Conservation (phyloP, 345 rosid species). For the Populus tremula region DNA sequence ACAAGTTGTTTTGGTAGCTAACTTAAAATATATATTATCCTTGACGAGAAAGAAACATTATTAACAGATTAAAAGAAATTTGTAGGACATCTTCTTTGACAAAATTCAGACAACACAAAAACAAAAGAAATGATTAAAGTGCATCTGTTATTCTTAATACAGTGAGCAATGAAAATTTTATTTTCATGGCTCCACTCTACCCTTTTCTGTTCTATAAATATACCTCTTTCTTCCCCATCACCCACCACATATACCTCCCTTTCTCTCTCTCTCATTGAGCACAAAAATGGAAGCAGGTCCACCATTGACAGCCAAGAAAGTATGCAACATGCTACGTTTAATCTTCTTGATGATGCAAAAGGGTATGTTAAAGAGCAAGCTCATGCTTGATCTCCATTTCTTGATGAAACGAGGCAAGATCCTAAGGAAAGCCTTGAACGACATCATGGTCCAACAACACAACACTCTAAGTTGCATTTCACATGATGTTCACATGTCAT, state of each 20-base stretch:
- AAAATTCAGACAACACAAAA: constrained; percentile 1
- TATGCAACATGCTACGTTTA: constrained; percentile 17
- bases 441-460: constrained; percentile 28
- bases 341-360: constrained; percentile 28
- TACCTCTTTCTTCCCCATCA: not conserved
- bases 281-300: constrained; percentile 10
- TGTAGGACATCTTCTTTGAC: not conserved
- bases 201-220: constrained; percentile 5
- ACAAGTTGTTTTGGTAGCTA: not conserved
- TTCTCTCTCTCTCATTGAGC: not conserved
- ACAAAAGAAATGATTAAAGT: constrained; percentile 20
- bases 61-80: not conserved
- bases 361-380: constrained; percentile 30
- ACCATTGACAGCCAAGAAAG: constrained; percentile 19
- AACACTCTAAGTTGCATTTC: constrained; percentile 15
- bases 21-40: not conserved
- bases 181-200: not conserved
- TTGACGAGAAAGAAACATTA: not conserved
- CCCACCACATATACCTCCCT: not conserved
- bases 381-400: constrained; percentile 16
- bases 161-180: not conserved
- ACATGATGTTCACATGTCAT: constrained; percentile 19
- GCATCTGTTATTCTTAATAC: not conserved
- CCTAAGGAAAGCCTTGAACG: constrained; percentile 26
- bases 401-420: constrained; percentile 34